Evolutionary conservation across 768 basidiomycete species (phyloP), one percentile per base, ranked within the genome.

Genomic region (Clitopilus passeckerianus): DNA sequence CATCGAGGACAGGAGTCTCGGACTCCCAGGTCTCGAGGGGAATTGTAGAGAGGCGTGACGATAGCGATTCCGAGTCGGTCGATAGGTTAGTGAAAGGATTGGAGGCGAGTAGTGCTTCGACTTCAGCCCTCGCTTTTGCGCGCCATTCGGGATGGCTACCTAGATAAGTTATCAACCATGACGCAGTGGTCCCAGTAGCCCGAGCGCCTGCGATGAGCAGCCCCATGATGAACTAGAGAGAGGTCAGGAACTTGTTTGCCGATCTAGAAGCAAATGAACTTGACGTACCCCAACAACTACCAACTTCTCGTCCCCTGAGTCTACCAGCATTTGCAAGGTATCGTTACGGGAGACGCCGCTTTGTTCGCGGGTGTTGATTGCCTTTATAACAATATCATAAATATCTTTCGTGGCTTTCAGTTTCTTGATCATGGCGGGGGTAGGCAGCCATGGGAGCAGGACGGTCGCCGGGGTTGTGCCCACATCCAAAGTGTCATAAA

Each of bases 141-240:
- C 82, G 77, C 87, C 89, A 91, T 63, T 86, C 82, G 37, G 76
- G 73, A 65, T 90, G 81, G 34, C 82, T 83, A 20, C 86, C 87
- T 41, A 92, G 80, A 71, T 83, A 92, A 33, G 85, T 87, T 59
- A 88, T 73, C 56, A 91, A 71, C 90, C 90, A 92, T 30, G 86
- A 89, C 37, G 89, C 89, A 64, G 89, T 87, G 9, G 87, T 87
- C 10, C 89, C 89, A 50, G 89, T 91, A 12, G 90, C 87, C 67
- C 90, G 81, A 43, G 89, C 86, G n/a, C 90, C 90, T 33, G 90
- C 90, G 58, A 90, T 86, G 58, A 92, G 75, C 15, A 91, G 74
- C 33, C 90, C 90, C 86, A 91, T 90, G 60, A 90, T 87, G 70
- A 92, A 91, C 89, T 90, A 64, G 27, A 44, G 46, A 61, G 23